Percentiles rank a stretch among this genome's conserved stretches.
Conservation (phyloP, 2,329 filamentous ascomycete species). For the Xylaria sp. region DNA sequence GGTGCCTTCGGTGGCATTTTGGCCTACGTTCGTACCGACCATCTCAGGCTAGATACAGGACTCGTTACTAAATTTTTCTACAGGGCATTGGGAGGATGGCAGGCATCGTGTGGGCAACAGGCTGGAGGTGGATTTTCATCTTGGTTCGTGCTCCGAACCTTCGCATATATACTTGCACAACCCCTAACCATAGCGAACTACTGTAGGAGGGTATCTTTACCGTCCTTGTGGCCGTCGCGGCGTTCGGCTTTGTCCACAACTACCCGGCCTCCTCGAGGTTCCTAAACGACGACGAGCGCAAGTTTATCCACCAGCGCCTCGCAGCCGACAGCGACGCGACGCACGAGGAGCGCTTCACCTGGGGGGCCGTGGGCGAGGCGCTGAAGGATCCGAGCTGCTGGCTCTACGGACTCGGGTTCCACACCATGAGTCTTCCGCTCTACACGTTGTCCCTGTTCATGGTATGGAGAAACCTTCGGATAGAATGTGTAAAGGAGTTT, state of each 20-base stretch:
- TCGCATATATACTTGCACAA: conserved; percentile 36
- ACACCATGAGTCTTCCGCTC: conserved; percentile 69
- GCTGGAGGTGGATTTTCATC: conserved; percentile 65
- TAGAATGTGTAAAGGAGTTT: neutral
- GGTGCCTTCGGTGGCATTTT: conserved; percentile 61
- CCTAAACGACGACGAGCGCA: conserved; percentile 55
- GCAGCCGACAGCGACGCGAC: conserved; percentile 71
- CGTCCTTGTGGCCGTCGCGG: conserved; percentile 50
- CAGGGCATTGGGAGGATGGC: conserved; percentile 58
- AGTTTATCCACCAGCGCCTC: conserved; percentile 63
- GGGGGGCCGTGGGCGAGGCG: conserved; percentile 65
- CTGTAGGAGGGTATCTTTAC: conserved; percentile 57
- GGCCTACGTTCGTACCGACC: conserved; percentile 49
- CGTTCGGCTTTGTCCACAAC: conserved; percentile 67
- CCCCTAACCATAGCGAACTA: conserved; percentile 42
- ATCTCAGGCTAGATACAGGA: neutral
- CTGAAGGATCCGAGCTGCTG: conserved; percentile 70
- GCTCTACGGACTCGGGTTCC: conserved; percentile 72
- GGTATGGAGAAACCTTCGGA: conserved; percentile 39
- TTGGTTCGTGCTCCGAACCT: conserved; percentile 43
- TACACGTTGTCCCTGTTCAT: conserved; percentile 60
- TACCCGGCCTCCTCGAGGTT: conserved; percentile 64
- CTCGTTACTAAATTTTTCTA: neutral
- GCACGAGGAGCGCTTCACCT: conserved; percentile 68
- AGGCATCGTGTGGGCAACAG: conserved; percentile 53